phyloP scores from a whole-genome alignment of 2,329 filamentous ascomycete genomes.

The Fusarium concolor region DNA sequence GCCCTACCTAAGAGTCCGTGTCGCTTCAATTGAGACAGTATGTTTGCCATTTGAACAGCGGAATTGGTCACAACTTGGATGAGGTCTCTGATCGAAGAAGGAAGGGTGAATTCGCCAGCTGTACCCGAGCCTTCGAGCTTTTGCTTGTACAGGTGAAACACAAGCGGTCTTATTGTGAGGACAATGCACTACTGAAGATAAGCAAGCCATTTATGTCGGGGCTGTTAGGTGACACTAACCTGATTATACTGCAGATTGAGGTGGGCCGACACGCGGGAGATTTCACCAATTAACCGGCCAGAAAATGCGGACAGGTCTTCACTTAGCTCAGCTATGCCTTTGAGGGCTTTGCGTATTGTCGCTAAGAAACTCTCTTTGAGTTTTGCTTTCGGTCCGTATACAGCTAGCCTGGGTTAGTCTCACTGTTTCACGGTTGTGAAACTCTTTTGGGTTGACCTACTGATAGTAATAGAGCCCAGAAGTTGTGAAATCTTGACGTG shows the following conservation, averaged over 20 bases:
- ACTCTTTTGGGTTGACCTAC: background rate
- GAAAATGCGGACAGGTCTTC: conserved; percentile 7
- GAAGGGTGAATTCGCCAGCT: background rate
- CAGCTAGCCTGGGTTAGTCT: background rate
- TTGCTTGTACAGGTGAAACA: conserved; percentile 15
- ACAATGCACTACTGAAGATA: conserved; percentile 5
- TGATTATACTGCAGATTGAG: conserved; percentile 16
- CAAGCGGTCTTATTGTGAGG: conserved; percentile 6
- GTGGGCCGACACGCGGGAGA: conserved; percentile 16
- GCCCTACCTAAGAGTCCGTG: conserved; percentile 5
- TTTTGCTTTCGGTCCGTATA: conserved; percentile 9
- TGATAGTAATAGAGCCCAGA: conserved; percentile 7
- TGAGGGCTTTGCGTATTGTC: conserved; percentile 8
- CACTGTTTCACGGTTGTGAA: too few relatives aligned
- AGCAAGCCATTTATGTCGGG: background rate
- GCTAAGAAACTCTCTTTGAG: conserved; percentile 8
- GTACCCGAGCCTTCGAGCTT: background rate
- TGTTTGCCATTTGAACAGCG: conserved; percentile 7
- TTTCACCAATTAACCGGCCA: conserved; percentile 4
- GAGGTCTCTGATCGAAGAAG: conserved; percentile 10
- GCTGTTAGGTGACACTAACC: background rate
- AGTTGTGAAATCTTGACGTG: conserved; percentile 15
- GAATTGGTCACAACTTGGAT: conserved; percentile 14
- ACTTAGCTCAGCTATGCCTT: conserved; percentile 2
- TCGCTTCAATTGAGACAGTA: conserved; percentile 11